Conservation (phyloP, 208 protist genomes). For the Leishmania amazonensis region DNA sequence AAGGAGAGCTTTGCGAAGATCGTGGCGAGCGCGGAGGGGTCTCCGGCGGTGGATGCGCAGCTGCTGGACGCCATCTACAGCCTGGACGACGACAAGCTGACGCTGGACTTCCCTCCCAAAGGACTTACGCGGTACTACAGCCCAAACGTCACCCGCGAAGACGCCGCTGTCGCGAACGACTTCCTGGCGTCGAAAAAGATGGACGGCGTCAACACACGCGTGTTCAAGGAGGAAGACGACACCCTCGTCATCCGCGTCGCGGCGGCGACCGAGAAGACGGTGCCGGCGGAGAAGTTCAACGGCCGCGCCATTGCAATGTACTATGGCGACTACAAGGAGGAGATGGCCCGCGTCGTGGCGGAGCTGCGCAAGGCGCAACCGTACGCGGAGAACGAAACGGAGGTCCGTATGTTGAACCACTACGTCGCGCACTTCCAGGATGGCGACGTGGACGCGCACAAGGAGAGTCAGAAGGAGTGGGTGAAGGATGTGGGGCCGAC, state of each 20-base stretch:
- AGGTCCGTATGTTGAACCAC: conserved; percentile 88
- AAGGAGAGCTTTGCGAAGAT: conserved; percentile 61
- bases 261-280: conserved; percentile 34
- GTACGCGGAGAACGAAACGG: conserved; percentile 77
- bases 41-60: conserved; percentile 20
- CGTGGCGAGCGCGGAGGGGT: conserved; percentile 28
- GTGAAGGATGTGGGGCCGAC: conserved; percentile 89
- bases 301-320: conserved; percentile 58
- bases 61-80: conserved; percentile 73
- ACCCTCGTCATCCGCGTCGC: conserved; percentile 57
- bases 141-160: conserved; percentile 64
- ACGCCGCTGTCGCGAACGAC: conserved; percentile 75
- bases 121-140: conserved; percentile 89
- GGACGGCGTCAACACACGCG: conserved; percentile 78
- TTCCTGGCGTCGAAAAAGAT: conserved; percentile 69
- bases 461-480: conserved; percentile 88
- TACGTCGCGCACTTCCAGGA: conserved; percentile 84
- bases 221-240: conserved; percentile 65
- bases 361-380: conserved; percentile 51
- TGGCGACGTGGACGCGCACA: conserved; percentile 88
- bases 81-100: conserved; percentile 41
- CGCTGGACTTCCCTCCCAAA: conserved; percentile 72
- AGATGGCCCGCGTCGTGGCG: conserved; percentile 68
- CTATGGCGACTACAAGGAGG: conserved; percentile 78
- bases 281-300: conserved; percentile 50